Percentiles rank a stretch among this genome's conserved stretches.
These are phyloP conservation scores for Teunomyces pallodes DNA, from an alignment of 805 yeast genomes.

Conservation along the genomic window DNA sequence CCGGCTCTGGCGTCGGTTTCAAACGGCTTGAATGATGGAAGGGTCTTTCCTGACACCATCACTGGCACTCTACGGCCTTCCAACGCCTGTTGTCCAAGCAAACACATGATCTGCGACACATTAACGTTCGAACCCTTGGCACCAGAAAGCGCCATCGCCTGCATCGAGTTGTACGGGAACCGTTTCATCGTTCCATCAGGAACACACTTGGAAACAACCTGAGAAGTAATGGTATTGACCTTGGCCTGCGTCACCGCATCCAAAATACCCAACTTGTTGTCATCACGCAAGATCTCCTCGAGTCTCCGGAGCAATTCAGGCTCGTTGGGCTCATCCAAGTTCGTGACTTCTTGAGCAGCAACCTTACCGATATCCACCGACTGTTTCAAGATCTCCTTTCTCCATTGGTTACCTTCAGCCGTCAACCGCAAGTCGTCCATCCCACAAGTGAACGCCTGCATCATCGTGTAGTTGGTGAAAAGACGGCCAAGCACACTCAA, in stretches of 20 bases:
- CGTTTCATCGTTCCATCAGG: slow-evolving; percentile 95
- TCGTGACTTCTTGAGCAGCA: slow-evolving; percentile 94
- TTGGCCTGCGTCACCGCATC: slow-evolving; percentile 95
- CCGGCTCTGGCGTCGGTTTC: slow-evolving; percentile 99
- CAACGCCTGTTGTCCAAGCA: slow-evolving; percentile 96
- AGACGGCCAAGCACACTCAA: slow-evolving; percentile 91
- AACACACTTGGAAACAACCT: slow-evolving; percentile 89
- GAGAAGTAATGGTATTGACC: slow-evolving; percentile 89
- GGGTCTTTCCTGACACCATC: slow-evolving; percentile 96
- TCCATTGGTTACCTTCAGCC: slow-evolving; percentile 84
- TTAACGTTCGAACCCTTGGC: slow-evolving; percentile 99
- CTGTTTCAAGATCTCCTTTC: slow-evolving; percentile 75
- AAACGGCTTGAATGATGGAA: slow-evolving; percentile 93
- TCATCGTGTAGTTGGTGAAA: slow-evolving; percentile 89
- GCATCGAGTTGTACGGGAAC: slow-evolving; percentile 97
- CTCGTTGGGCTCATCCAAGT: slow-evolving; percentile 57
- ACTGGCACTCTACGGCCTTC: slow-evolving; percentile 99
- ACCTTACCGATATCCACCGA: slow-evolving; percentile 81
- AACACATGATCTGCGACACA: slow-evolving; percentile 98
- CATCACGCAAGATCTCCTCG: slow-evolving; percentile 94
- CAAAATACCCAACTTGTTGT: slow-evolving; percentile 82
- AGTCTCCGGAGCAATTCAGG: slow-evolving; percentile 81
- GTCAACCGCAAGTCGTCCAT: slow-evolving; percentile 98
- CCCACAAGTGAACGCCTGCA: slow-evolving; percentile 97
- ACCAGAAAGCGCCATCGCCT: slow-evolving; percentile 98